Percentiles rank a stretch among this genome's conserved stretches.
phyloP scores from a whole-genome alignment of 805 yeast genomes.

The Wickerhamiella galacta region DNA sequence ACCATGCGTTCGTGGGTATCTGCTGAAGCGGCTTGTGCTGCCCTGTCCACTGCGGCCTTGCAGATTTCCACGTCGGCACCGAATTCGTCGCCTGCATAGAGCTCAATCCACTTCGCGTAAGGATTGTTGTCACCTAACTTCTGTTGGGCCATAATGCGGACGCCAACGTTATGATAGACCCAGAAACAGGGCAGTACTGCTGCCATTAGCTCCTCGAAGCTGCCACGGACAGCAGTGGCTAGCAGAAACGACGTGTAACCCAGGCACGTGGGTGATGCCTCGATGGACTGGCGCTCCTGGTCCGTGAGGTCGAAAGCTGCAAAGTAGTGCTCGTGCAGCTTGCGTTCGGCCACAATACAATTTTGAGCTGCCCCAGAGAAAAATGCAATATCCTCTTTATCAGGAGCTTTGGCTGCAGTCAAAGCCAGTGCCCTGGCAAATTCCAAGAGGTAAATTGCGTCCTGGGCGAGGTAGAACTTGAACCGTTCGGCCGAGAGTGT shows the following conservation, averaged over 20 bases:
- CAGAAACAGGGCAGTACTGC: conserved; percentile 15
- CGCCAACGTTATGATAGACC: conserved; percentile 21
- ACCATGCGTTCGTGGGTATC: conserved; percentile 9
- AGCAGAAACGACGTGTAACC: conserved; percentile 11
- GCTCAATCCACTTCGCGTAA: not conserved
- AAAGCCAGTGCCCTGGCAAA: conserved; percentile 10
- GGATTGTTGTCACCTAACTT: conserved; percentile 37
- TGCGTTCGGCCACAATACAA: conserved; percentile 10
- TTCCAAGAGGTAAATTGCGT: conserved; percentile 11
- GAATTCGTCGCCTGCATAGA: not conserved
- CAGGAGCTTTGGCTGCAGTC: conserved; percentile 8
- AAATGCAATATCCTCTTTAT: conserved; percentile 2
- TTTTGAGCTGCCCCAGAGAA: conserved; percentile 6
- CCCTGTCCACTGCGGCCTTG: too few species aligned
- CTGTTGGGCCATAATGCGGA: conserved; percentile 47
- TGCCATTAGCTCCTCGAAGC: conserved; percentile 12
- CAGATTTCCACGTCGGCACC: too few species aligned
- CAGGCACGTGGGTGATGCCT: conserved; percentile 7
- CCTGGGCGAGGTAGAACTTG: conserved; percentile 10
- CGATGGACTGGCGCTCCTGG: not conserved
- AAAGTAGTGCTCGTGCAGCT: conserved; percentile 9
- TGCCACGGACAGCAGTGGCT: conserved; percentile 7
- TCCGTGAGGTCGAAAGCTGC: not conserved
- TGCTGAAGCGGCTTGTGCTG: conserved; percentile 8
- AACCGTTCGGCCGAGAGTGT: conserved; percentile 8